A percentile compares a stretch with the other conserved stretches of the same genome.
Evolutionary conservation across 306 rosid species (phyloP).

Genomic region (Pyrus communis): DNA sequence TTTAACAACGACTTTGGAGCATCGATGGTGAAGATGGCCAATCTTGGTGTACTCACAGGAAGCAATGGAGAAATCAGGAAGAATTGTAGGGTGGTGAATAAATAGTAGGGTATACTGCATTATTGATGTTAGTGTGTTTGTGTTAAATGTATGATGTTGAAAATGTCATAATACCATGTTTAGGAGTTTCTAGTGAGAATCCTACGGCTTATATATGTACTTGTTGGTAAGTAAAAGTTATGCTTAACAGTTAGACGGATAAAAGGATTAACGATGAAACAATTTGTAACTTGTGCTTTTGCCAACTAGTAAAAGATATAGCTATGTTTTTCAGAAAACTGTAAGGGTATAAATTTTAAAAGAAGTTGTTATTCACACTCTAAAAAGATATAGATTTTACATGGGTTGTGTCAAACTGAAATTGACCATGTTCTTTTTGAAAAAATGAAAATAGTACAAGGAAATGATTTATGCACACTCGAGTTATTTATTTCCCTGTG

Average conservation of each 20-base stretch:
- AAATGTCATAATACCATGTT: background rate
- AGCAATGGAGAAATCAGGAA: conserved; percentile 62
- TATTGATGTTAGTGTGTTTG: background rate
- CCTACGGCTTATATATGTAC: background rate
- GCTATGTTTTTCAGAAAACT: too few relatives aligned
- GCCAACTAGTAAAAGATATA: too few relatives aligned
- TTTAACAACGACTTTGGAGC: conserved; percentile 56
- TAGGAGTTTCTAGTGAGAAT: background rate
- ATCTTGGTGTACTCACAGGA: conserved; percentile 64
- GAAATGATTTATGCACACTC: too few relatives aligned
- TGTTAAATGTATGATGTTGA: background rate
- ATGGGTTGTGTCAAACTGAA: too few relatives aligned
- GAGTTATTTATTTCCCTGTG: too few relatives aligned
- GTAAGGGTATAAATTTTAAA: too few relatives aligned
- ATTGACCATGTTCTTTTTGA: too few relatives aligned
- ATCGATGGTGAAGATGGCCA: conserved; percentile 69
- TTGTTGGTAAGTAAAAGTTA: background rate
- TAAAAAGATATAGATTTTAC: too few relatives aligned
- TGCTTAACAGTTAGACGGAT: background rate
- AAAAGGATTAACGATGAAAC: background rate
- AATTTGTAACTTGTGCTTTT: background rate
- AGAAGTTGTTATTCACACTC: too few relatives aligned
- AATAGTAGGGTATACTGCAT: background rate
- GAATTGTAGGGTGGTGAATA: conserved; percentile 60
- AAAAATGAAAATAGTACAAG: too few relatives aligned